phyloP scores from a whole-genome alignment of 441 rosid genomes.

The Pelargonium citronellum region DNA sequence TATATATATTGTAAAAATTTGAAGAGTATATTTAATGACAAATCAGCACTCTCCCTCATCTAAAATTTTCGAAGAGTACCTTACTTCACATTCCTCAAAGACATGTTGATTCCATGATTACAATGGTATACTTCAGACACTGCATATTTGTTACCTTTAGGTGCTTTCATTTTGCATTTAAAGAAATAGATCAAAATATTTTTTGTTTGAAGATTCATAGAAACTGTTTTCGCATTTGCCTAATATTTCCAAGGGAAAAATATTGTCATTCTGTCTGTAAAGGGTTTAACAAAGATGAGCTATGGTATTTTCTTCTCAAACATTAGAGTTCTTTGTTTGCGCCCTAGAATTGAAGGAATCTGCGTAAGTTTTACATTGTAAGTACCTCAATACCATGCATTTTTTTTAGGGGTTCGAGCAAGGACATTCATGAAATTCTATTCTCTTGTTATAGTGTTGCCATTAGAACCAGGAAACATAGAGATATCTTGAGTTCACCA shows the following conservation, averaged over 20 bases:
- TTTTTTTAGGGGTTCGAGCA: not conserved
- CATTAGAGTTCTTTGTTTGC: not conserved
- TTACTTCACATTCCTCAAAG: not conserved
- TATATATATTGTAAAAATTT: too few relatives aligned
- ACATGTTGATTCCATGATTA: not conserved
- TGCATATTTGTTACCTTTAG: not conserved
- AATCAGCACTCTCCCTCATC: not conserved
- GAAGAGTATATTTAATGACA: not conserved
- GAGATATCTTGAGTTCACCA: not conserved
- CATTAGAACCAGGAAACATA: not conserved
- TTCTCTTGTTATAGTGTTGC: not conserved
- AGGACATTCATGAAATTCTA: not conserved
- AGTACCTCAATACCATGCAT: not conserved
- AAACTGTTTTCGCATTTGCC: not conserved
- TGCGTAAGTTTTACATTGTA: not conserved
- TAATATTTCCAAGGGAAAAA: not conserved
- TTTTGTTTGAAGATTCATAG: not conserved
- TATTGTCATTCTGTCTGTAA: not conserved
- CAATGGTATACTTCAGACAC: not conserved
- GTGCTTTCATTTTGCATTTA: not conserved
- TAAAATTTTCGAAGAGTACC: not conserved
- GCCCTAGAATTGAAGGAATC: not conserved
- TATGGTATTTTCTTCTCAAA: not conserved
- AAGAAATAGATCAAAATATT: not conserved
- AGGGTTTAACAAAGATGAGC: not conserved